Conservation (phyloP, 345 rosid genomes). For the Salix purpurea region DNA sequence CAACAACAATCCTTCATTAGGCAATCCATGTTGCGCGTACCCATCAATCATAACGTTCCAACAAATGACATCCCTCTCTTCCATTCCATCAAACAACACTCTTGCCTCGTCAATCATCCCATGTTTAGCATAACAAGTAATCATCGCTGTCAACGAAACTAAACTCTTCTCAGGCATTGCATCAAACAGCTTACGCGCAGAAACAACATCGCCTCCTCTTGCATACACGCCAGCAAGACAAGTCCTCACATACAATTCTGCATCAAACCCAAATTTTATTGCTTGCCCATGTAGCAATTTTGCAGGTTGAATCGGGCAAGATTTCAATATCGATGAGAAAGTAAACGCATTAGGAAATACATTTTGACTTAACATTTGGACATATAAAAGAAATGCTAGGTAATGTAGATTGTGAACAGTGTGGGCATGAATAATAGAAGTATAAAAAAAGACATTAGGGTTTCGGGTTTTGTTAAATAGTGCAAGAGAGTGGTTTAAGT, state of each 20-base stretch:
- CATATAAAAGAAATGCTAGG: conserved; percentile 44
- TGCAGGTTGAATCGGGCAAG: conserved; percentile 42
- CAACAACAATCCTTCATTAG: conserved; percentile 44
- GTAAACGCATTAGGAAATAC: conserved; percentile 64
- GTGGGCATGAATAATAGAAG: conserved; percentile 53
- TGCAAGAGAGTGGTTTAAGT: conserved; percentile 41
- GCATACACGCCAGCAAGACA: conserved; percentile 63
- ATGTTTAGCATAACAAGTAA: conserved; percentile 57
- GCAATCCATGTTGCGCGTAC: conserved; percentile 46
- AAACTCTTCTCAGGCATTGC: conserved; percentile 53
- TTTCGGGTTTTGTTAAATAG: conserved; percentile 46
- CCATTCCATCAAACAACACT: conserved; percentile 45
- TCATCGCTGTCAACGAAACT: conserved; percentile 69
- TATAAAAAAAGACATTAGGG: conserved; percentile 57
- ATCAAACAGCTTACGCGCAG: conserved; percentile 65
- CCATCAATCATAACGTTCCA: conserved; percentile 81
- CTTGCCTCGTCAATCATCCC: conserved; percentile 53
- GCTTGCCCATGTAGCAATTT: conserved; percentile 49
- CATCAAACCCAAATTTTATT: conserved; percentile 54
- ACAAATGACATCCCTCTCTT: conserved; percentile 54
- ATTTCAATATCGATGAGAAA: conserved; percentile 64
- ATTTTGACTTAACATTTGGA: conserved; percentile 40
- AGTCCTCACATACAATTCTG: conserved; percentile 64
- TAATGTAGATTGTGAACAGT: conserved; percentile 34
- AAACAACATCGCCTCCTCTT: conserved; percentile 45